Conservation (phyloP, 768 basidiomycete species). For the Russula brevipes region DNA sequence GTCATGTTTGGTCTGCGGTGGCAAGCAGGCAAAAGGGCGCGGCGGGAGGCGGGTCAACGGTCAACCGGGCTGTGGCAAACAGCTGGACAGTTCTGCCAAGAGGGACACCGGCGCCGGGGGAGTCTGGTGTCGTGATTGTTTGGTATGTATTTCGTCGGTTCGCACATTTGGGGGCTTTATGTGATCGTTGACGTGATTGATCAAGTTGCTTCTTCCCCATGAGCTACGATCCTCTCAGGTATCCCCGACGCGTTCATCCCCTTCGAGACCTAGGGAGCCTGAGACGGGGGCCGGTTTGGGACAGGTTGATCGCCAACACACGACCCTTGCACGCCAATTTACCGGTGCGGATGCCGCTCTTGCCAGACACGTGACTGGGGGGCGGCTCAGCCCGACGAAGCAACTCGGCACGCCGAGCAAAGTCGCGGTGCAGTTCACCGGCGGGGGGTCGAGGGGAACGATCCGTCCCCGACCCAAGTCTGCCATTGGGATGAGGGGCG, state of each 20-base stretch:
- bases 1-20: slow-evolving; percentile 74
- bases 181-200: slow-evolving; percentile 13
- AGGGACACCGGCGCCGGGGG: slow-evolving; percentile 53
- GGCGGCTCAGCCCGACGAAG: slow-evolving; percentile 59
- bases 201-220: slow-evolving; percentile 51
- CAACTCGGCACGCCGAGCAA: slow-evolving; percentile 72
- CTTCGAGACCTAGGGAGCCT: slow-evolving; percentile 35
- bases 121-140: slow-evolving; percentile 82
- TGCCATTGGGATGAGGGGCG: slow-evolving; percentile 70
- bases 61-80: slow-evolving; percentile 77
- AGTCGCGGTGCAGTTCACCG: slow-evolving; percentile 42
- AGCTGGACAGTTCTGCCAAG: slow-evolving; percentile 77
- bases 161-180: neutral
- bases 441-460: slow-evolving; percentile 30
- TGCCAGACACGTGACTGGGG: slow-evolving; percentile 59
- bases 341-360: slow-evolving; percentile 47
- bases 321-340: slow-evolving; percentile 70
- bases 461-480: slow-evolving; percentile 64
- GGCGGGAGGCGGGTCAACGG: slow-evolving; percentile 46
- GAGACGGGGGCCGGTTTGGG: slow-evolving; percentile 37
- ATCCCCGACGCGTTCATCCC: slow-evolving; percentile 49
- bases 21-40: slow-evolving; percentile 46
- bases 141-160: slow-evolving; percentile 39
- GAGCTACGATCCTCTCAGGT: slow-evolving; percentile 45
- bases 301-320: slow-evolving; percentile 44